A percentile compares a stretch with the other conserved stretches of the same genome.
Conservation (phyloP, 495 filamentous ascomycete species). For the Lophium mytilinum region DNA sequence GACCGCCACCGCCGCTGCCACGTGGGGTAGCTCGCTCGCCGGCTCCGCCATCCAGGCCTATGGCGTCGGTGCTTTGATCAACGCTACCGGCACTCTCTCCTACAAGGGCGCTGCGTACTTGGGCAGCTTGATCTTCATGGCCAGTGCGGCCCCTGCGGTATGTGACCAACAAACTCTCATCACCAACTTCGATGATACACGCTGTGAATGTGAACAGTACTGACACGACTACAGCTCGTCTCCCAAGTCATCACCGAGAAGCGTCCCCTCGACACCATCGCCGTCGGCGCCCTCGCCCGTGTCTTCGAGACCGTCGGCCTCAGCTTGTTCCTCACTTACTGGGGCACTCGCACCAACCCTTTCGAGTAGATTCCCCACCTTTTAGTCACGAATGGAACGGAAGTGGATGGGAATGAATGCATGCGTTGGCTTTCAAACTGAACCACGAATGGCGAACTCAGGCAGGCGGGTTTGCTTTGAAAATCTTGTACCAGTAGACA, state of each 20-base stretch:
- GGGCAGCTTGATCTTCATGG: conserved; percentile 82
- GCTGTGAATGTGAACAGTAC: not conserved
- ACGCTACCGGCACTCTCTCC: conserved; percentile 83
- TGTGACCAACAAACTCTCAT: conserved; percentile 34
- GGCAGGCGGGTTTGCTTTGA: too few relatives aligned
- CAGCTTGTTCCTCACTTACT: conserved; percentile 88
- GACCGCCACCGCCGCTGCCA: conserved; percentile 73
- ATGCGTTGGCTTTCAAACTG: not conserved
- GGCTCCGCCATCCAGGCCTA: conserved; percentile 89
- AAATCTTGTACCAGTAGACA: too few relatives aligned
- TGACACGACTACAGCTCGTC: conserved; percentile 55
- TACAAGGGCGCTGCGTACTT: conserved; percentile 97
- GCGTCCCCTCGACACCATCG: conserved; percentile 80
- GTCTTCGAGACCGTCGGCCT: conserved; percentile 90
- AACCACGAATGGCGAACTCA: too few relatives aligned
- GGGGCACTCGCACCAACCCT: conserved; percentile 88
- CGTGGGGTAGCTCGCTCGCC: conserved; percentile 82
- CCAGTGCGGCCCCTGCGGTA: conserved; percentile 81
- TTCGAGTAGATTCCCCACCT: conserved; percentile 30
- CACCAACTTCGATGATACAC: too few relatives aligned
- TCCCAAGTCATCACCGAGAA: conserved; percentile 83
- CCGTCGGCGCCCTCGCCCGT: conserved; percentile 71
- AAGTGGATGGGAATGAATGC: not conserved
- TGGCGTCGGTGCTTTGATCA: conserved; percentile 90
- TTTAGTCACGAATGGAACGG: not conserved